Conservation (phyloP, 169 alveolate species). For the Plasmodium gaboni region DNA sequence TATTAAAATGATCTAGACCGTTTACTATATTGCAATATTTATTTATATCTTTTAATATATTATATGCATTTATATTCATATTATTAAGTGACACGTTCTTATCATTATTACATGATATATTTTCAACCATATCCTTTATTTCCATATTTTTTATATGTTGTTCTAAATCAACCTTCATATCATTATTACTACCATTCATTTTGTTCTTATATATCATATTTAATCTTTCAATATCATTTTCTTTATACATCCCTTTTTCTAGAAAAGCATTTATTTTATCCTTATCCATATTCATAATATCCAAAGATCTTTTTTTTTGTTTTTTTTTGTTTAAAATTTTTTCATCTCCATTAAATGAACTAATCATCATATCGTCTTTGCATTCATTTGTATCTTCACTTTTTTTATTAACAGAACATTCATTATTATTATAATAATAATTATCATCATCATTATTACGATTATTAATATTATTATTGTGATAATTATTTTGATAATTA, state of each 20-base stretch:
- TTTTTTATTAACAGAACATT: neutral
- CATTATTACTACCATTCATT: neutral
- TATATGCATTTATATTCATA: constrained; percentile 4
- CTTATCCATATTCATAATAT: no score
- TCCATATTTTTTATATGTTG: no score
- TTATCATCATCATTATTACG: no score
- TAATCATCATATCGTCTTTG: neutral
- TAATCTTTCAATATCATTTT: no score
- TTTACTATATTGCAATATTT: constrained; percentile 35
- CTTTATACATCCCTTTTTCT: no score
- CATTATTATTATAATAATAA: no score
- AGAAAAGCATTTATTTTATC: no score
- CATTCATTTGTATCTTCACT: neutral
- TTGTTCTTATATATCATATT: neutral
- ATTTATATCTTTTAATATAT: constrained; percentile 5
- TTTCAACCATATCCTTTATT: neutral
- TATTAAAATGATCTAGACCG: neutral
- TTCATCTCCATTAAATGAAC: neutral
- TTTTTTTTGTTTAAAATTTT: neutral
- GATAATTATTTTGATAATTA: no score
- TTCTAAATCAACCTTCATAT: neutral
- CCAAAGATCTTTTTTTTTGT: no score
- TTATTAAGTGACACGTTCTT: neutral
- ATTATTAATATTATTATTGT: no score
- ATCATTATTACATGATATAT: neutral